phyloP scores from a whole-genome alignment of 2,329 filamentous ascomycete genomes.

The Pyrenophora seminiperda region DNA sequence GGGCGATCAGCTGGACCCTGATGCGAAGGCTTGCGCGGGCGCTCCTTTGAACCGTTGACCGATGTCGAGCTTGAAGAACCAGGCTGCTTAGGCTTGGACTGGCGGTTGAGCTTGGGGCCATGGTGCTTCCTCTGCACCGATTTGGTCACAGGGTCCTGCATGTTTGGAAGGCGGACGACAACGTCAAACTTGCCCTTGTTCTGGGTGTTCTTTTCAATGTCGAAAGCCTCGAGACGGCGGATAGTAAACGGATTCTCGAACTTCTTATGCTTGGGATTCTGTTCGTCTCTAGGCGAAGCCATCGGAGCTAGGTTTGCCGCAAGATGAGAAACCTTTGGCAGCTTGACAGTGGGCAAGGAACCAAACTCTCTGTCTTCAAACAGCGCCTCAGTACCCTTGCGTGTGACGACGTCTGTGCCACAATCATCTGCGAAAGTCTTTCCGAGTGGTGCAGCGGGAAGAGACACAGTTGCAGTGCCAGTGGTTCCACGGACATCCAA shows the following conservation, averaged over 20 bases:
- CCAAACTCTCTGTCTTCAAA: constrained; percentile 56
- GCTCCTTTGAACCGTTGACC: constrained; percentile 29
- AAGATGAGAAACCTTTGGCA: constrained; percentile 41
- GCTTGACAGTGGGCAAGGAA: constrained; percentile 49
- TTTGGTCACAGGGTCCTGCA: constrained; percentile 36
- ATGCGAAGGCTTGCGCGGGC: constrained; percentile 40
- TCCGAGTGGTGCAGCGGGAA: constrained; percentile 54
- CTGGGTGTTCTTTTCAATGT: constrained; percentile 32
- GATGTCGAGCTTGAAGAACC: constrained; percentile 25
- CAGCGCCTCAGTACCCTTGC: constrained; percentile 49
- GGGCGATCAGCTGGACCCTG: constrained; percentile 35
- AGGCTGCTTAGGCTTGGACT: constrained; percentile 37
- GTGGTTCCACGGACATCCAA: constrained; percentile 56
- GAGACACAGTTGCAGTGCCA: constrained; percentile 70
- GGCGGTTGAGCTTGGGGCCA: constrained; percentile 19
- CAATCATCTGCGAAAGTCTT: constrained; percentile 36
- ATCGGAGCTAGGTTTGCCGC: constrained; percentile 40
- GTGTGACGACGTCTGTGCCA: constrained; percentile 46
- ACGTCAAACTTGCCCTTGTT: constrained; percentile 32
- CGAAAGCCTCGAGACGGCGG: constrained; percentile 32
- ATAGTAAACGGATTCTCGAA: constrained; percentile 39
- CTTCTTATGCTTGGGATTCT: constrained; percentile 28
- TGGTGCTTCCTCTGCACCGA: constrained; percentile 36
- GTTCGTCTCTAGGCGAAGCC: constrained; percentile 30
- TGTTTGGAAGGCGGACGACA: constrained; percentile 32